Conservation (phyloP, 805 yeast genomes). For the Candida maesae region DNA sequence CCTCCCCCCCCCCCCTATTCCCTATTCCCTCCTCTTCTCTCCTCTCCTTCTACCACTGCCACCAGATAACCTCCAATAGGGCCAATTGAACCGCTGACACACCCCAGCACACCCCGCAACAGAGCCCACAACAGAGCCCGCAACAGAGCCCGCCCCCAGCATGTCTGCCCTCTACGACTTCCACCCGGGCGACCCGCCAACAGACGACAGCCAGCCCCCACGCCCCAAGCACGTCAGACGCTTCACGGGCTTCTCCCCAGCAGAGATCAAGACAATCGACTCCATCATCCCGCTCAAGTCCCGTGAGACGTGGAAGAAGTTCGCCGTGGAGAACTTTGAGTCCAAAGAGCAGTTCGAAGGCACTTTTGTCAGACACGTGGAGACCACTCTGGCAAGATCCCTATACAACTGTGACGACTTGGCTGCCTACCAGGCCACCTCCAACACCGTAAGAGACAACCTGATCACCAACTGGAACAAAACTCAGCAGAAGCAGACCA, state of each 20-base stretch:
- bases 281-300: conserved; percentile 75
- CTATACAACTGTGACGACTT: conserved; percentile 87
- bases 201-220: conserved; percentile 21
- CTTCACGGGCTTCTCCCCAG: conserved; percentile 86
- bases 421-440: conserved; percentile 91
- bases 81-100: neutral
- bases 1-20: neutral
- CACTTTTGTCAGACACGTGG: conserved; percentile 79
- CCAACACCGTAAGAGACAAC: conserved; percentile 73
- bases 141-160: neutral
- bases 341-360: conserved; percentile 58
- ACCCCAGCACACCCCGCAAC: neutral
- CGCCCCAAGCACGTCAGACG: conserved; percentile 60
- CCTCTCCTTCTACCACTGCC: neutral
- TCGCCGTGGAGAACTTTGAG: conserved; percentile 46
- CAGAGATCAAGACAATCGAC: conserved; percentile 81
- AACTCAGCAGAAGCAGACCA: conserved; percentile 86
- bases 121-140: neutral
- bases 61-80: neutral
- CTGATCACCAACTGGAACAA: conserved; percentile 85
- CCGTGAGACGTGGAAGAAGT: conserved; percentile 73
- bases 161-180: conserved; percentile 10
- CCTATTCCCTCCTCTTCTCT: neutral
- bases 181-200: conserved; percentile 15
- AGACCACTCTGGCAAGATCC: conserved; percentile 86